Evolutionary conservation across 495 filamentous ascomycete genomes (phyloP), one percentile per base, ranked within the genome.

Genomic region (Penicillium chermesinum): DNA sequence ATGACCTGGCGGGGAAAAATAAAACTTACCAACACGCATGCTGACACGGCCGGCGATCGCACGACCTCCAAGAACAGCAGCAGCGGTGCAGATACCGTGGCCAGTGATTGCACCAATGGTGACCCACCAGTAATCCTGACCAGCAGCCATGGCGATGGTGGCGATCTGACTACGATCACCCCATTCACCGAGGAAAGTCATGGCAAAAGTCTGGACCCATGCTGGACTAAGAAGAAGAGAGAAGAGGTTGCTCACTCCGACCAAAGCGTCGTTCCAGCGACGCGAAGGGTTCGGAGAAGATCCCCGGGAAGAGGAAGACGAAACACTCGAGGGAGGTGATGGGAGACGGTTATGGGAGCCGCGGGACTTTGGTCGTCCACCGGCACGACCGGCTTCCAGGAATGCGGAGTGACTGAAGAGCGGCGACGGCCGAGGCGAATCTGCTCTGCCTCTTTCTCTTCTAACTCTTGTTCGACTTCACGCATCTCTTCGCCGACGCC

Each of bases 121-220:
- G 13, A 98, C 93, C 89, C 90, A 96, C 93, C 91, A 97, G 62
- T 97, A 97, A 63, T 97, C 94, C 69, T 94, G 88, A 2, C 93
- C 93, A 8, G 93, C 93, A 38, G 93, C 94, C 93, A 98, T 98
- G 33, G 93, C 93, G 60, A 98, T 96, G 5, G 93, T 98, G 13
- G 93, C 94, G 60, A 98, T 98, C 66, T 98, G 93, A 61, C 88
- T 94, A 50, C 93, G 83, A 61, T 98, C 93, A 39, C 93, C 93
- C 93, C 94, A 97, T 66, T 98, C 93, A 8, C 93, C 93, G 21
- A 98, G 71, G 70, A 98, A 98, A 2, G 93, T 98, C 93, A 98
- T 98, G 51, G 90, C 82, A 64, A 98, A 98, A 4, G 94, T 98
- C 67, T 98, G 93, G 12, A 98, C 93, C 93, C 93, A 98, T 1